Conservation (phyloP, 2,329 filamentous ascomycete genomes). For the Alternaria alternata region DNA sequence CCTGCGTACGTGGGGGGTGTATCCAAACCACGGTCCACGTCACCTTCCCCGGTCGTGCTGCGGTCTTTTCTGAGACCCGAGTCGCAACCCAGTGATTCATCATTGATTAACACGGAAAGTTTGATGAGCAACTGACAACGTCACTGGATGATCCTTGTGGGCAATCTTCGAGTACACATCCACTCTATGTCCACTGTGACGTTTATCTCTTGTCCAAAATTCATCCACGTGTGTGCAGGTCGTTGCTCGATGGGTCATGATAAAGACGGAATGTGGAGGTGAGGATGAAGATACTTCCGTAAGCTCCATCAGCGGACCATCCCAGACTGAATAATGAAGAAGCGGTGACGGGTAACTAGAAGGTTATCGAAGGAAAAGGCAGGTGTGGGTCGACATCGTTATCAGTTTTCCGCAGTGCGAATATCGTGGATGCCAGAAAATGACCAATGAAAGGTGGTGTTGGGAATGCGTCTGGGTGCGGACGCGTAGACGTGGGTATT, state of each 20-base stretch:
- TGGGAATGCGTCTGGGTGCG: background rate
- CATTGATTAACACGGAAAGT: constrained; percentile 2
- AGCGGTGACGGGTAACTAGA: constrained; percentile 3
- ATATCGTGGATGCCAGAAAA: background rate
- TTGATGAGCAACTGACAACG: background rate
- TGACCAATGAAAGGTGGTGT: background rate
- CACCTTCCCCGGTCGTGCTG: constrained; percentile 21
- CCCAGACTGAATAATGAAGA: background rate
- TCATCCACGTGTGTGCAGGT: background rate
- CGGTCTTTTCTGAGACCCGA: constrained; percentile 7
- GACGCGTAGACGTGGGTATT: background rate
- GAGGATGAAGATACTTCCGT: background rate
- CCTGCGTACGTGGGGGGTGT: constrained; percentile 12
- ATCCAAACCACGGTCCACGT: constrained; percentile 14
- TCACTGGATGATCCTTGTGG: background rate
- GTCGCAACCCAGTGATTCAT: constrained; percentile 1
- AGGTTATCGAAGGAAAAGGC: constrained; percentile 1
- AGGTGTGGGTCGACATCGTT: background rate
- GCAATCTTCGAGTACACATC: background rate
- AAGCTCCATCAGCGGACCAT: background rate
- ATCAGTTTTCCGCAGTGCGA: background rate
- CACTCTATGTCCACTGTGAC: background rate
- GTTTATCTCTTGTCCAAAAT: background rate
- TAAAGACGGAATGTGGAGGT: background rate
- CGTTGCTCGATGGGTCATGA: background rate